Evolutionary conservation across 768 basidiomycete genomes (phyloP).

Genomic region (Boletus rubroflammeus): DNA sequence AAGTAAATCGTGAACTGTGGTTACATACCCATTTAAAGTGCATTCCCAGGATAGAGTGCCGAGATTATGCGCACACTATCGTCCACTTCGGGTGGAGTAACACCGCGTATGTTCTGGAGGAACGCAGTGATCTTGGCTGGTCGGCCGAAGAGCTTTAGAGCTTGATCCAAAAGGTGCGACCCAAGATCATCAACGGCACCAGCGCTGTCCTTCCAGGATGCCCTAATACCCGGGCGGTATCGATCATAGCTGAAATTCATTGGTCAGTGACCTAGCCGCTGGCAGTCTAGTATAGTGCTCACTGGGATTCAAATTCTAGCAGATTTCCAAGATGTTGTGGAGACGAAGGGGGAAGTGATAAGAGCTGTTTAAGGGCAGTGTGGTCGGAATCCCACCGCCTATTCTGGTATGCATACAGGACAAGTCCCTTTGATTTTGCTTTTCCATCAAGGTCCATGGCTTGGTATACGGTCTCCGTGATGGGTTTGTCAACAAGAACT

Average conservation of each 20-base stretch:
- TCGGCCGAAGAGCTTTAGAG: constrained; percentile 69
- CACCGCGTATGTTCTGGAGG: constrained; percentile 63
- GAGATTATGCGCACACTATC: constrained; percentile 47
- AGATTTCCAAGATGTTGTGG: constrained; percentile 57
- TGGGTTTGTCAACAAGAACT: constrained; percentile 82
- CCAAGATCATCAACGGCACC: constrained; percentile 78
- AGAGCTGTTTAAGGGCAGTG: constrained; percentile 57
- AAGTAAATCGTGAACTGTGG: constrained; percentile 50
- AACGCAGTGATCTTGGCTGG: constrained; percentile 67
- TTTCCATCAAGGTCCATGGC: constrained; percentile 58
- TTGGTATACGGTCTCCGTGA: constrained; percentile 56
- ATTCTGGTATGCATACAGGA: constrained; percentile 73
- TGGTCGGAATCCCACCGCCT: constrained; percentile 80
- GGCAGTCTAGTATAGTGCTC: constrained; percentile 20
- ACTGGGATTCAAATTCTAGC: constrained; percentile 76
- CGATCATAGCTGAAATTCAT: constrained; percentile 59
- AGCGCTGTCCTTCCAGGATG: constrained; percentile 76
- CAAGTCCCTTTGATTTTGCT: constrained; percentile 54
- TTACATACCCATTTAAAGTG: not conserved
- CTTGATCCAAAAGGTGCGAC: constrained; percentile 77
- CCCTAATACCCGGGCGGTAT: constrained; percentile 59
- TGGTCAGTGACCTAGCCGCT: not conserved
- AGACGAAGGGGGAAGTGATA: constrained; percentile 50
- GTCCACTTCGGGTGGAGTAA: constrained; percentile 62
- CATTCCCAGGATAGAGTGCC: not conserved